Conservation (phyloP, 2,329 filamentous ascomycete species). For the Thielaviopsis ethacetica region DNA sequence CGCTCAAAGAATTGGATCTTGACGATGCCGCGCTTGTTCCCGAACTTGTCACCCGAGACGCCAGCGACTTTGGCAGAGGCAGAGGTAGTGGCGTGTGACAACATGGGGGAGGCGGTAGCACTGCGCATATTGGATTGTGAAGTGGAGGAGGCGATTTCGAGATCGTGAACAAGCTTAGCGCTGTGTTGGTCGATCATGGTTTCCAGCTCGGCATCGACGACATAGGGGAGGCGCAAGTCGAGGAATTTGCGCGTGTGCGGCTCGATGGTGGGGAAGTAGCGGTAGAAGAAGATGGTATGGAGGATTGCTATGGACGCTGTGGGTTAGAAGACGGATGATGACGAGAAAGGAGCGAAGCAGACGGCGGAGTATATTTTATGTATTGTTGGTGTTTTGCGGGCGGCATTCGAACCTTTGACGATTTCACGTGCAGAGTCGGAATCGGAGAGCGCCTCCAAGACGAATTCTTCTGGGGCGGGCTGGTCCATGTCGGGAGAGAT, state of each 20-base stretch:
- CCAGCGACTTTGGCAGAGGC: slow-evolving; percentile 5
- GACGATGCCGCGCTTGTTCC: slow-evolving; percentile 59
- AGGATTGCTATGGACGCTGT: slow-evolving; percentile 49
- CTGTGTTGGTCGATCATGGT: slow-evolving; percentile 85
- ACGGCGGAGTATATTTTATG: too few species aligned
- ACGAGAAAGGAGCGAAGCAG: not conserved
- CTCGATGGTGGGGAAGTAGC: slow-evolving; percentile 77
- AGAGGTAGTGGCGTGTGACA: slow-evolving; percentile 7
- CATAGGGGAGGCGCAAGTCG: slow-evolving; percentile 75
- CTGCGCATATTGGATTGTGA: slow-evolving; percentile 14
- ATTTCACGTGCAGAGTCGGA: slow-evolving; percentile 80
- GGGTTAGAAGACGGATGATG: slow-evolving; percentile 1
- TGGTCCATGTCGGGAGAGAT: slow-evolving; percentile 27
- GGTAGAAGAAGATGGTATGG: slow-evolving; percentile 97
- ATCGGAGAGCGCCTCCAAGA: slow-evolving; percentile 86
- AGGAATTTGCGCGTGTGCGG: slow-evolving; percentile 78
- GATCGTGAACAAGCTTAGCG: slow-evolving; percentile 35
- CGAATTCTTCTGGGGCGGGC: slow-evolving; percentile 63
- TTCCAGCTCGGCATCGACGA: slow-evolving; percentile 80
- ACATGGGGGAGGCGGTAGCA: slow-evolving; percentile 1
- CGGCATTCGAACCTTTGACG: slow-evolving; percentile 51
- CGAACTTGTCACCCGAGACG: slow-evolving; percentile 14
- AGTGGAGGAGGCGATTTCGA: slow-evolving; percentile 2
- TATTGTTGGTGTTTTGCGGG: not conserved
- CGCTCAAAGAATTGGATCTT: slow-evolving; percentile 92